Evolutionary conservation across 768 basidiomycete species (phyloP).

Genomic region (Pseudohyphozyma bogoriensis): DNA sequence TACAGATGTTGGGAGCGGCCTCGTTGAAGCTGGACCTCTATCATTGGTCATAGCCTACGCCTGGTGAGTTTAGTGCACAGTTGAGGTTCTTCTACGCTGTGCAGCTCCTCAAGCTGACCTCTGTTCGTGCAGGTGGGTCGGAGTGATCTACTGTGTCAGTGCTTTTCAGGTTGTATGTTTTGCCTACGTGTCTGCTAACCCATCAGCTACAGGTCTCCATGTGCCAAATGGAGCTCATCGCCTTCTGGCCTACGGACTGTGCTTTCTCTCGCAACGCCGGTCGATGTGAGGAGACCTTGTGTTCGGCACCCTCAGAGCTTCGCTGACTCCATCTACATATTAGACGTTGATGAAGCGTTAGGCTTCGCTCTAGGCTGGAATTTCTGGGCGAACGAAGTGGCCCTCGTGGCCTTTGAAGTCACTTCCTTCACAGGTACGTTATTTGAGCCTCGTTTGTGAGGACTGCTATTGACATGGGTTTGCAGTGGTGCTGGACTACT

Average conservation of each 20-base stretch:
- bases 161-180: slow-evolving; percentile 42
- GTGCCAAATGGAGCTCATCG: slow-evolving; percentile 20
- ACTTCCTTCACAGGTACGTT: neutral
- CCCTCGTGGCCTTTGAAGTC: slow-evolving; percentile 29
- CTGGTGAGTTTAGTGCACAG: no score
- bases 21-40: neutral
- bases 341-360: slow-evolving; percentile 2
- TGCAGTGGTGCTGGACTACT: slow-evolving; percentile 37
- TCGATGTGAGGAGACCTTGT: slow-evolving; percentile 33
- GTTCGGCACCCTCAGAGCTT: neutral
- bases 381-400: slow-evolving; percentile 34
- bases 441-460: no score
- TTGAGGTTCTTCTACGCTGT: no score
- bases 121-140: no score
- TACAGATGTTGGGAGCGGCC: neutral
- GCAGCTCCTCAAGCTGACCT: no score
- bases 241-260: slow-evolving; percentile 37
- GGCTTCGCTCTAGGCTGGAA: slow-evolving; percentile 33
- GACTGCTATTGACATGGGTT: no score
- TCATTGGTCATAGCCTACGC: no score
- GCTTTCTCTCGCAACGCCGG: slow-evolving; percentile 44
- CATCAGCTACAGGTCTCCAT: slow-evolving; percentile 38
- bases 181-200: slow-evolving; percentile 43
- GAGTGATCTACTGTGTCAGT: slow-evolving; percentile 40
- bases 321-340: neutral